Conservation (phyloP, 2,329 filamentous ascomycete species). For the Botrytis tulipae region DNA sequence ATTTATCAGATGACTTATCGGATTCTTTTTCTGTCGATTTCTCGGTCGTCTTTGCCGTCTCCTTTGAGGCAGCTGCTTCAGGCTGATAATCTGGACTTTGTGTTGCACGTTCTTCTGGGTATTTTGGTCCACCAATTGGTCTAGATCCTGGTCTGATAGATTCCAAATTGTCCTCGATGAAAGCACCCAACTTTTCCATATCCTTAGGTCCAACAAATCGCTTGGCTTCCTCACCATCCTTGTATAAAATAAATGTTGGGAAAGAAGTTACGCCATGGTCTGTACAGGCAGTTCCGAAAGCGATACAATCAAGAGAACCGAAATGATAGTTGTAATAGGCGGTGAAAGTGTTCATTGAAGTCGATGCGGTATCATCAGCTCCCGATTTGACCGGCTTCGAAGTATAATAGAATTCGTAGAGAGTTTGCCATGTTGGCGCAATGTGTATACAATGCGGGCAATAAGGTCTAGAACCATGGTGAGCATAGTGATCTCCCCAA, state of each 20-base stretch:
- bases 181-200: constrained; percentile 63
- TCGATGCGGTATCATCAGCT: constrained; percentile 44
- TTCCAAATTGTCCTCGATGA: constrained; percentile 76
- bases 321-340: constrained; percentile 89
- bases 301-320: constrained; percentile 79
- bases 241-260: constrained; percentile 76
- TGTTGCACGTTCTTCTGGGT: constrained; percentile 70
- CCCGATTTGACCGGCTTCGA: constrained; percentile 60
- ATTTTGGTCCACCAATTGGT: constrained; percentile 51
- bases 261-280: constrained; percentile 66
- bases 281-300: constrained; percentile 74
- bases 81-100: constrained; percentile 31
- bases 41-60: constrained; percentile 32
- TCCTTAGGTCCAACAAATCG: constrained; percentile 64
- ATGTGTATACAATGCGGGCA: constrained; percentile 46
- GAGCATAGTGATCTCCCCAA: not conserved
- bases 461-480: constrained; percentile 32
- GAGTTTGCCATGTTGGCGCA: constrained; percentile 83
- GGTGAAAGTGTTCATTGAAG: constrained; percentile 60
- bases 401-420: constrained; percentile 88
- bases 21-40: not conserved
- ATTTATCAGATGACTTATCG: not conserved
- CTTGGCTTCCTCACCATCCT: constrained; percentile 69
- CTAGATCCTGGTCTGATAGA: constrained; percentile 77
- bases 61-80: constrained; percentile 14